A percentile compares a stretch with the other conserved stretches of the same genome.
These are phyloP conservation scores for Westerdykella aurantiaca DNA, from an alignment of 2,329 filamentous ascomycete species.

Conservation along the genomic window DNA sequence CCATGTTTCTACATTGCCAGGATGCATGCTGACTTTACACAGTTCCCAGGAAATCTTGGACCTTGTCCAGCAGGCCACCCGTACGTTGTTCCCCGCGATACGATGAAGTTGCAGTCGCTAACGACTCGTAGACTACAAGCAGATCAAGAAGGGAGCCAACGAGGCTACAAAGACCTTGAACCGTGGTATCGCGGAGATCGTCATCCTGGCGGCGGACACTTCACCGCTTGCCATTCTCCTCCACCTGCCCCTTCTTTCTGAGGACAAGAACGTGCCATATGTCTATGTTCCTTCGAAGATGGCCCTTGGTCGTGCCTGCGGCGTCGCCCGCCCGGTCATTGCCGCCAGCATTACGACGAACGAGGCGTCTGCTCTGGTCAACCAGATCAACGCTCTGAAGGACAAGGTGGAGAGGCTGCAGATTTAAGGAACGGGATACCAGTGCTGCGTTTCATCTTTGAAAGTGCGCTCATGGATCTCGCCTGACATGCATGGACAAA, in stretches of 20 bases:
- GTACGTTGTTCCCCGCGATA: not conserved
- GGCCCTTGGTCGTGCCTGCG: conserved; percentile 67
- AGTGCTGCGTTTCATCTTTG: too few species aligned
- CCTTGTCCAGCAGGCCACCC: conserved; percentile 25
- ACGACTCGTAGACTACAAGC: conserved; percentile 20
- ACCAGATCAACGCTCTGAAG: conserved; percentile 82
- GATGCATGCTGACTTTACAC: too few species aligned
- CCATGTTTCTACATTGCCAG: too few species aligned
- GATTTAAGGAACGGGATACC: conserved; percentile 54
- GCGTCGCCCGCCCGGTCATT: conserved; percentile 84
- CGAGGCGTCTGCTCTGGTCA: conserved; percentile 62
- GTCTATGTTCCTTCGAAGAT: conserved; percentile 68
- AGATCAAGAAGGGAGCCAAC: conserved; percentile 47
- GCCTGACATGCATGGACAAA: too few species aligned
- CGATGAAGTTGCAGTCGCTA: not conserved
- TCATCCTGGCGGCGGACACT: conserved; percentile 85
- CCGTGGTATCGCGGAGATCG: conserved; percentile 82
- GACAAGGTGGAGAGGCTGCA: conserved; percentile 94
- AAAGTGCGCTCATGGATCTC: too few species aligned
- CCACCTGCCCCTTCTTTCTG: conserved; percentile 71
- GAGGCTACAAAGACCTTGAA: conserved; percentile 76
- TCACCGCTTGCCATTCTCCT: conserved; percentile 69
- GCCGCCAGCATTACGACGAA: conserved; percentile 75
- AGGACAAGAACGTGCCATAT: conserved; percentile 66
- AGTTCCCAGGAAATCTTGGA: conserved; percentile 16